Evolutionary conservation across 108 stramenopile species (phyloP).

Genomic region (Nitzschia sp.): DNA sequence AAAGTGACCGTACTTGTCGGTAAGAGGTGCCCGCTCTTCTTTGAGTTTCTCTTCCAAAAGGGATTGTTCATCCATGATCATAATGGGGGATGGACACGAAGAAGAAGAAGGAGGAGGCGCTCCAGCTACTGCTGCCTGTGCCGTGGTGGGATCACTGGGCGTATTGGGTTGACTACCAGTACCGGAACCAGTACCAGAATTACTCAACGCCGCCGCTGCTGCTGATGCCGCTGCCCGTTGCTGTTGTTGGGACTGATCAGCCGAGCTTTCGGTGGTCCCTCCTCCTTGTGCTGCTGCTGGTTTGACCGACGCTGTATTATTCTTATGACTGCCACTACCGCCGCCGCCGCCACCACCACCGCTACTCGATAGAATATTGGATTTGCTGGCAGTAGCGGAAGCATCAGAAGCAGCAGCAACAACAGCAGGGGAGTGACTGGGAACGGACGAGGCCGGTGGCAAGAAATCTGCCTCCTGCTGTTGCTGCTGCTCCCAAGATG

Average conservation of each 20-base stretch:
- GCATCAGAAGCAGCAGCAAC: neutral
- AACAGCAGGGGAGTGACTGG: too few relatives aligned
- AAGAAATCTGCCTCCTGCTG: neutral
- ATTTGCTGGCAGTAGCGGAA: neutral
- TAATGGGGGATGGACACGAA: neutral
- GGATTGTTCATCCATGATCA: conserved; percentile 13
- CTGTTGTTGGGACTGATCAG: neutral
- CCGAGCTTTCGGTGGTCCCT: neutral
- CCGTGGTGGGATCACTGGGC: neutral
- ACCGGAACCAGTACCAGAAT: too few relatives aligned
- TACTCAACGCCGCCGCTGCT: too few relatives aligned
- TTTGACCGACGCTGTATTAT: neutral
- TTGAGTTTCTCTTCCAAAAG: conserved; percentile 21
- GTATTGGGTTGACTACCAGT: neutral
- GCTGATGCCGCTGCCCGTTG: neutral
- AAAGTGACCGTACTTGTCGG: conserved; percentile 49
- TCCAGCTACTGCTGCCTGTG: neutral
- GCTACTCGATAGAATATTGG: neutral
- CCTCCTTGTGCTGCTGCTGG: too few relatives aligned
- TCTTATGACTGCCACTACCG: neutral
- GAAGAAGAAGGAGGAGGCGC: neutral
- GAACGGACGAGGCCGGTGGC: neutral
- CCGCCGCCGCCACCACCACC: too few relatives aligned
- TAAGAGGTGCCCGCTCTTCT: conserved; percentile 36
- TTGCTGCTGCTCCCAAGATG: neutral